Evolutionary conservation across 805 yeast species (phyloP).

Genomic region (Lachancea fermentati): DNA sequence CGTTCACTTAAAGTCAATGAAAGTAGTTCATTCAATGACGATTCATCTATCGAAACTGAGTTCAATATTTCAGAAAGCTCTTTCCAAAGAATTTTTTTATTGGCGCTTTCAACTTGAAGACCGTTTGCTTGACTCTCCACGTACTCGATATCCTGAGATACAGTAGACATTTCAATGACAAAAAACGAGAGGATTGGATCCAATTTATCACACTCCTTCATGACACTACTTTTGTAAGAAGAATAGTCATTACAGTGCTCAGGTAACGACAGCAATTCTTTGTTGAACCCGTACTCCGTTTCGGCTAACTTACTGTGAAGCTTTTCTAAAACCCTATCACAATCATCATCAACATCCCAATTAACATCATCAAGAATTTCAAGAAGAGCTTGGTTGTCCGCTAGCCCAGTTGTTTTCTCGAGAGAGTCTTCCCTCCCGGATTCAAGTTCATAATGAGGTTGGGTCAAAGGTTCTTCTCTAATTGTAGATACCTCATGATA

Average conservation of each 20-base stretch:
- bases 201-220: conserved; percentile 49
- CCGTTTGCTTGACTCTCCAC: conserved; percentile 77
- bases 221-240: conserved; percentile 39
- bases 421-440: neutral
- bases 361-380: conserved; percentile 73
- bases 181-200: conserved; percentile 51
- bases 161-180: conserved; percentile 55
- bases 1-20: conserved; percentile 43
- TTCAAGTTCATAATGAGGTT: neutral
- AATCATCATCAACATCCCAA: conserved; percentile 68
- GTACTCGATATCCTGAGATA: conserved; percentile 61
- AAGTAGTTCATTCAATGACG: conserved; percentile 44
- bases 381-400: conserved; percentile 25
- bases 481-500: conserved; percentile 31
- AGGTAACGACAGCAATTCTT: conserved; percentile 47
- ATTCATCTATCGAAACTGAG: conserved; percentile 61
- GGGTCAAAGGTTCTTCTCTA: conserved; percentile 24
- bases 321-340: conserved; percentile 50
- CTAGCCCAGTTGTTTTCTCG: conserved; percentile 36
- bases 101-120: conserved; percentile 74
- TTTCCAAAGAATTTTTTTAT: conserved; percentile 67
- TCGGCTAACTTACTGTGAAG: conserved; percentile 54
- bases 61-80: conserved; percentile 63
- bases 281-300: conserved; percentile 58
- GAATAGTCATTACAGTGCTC: conserved; percentile 39